Evolutionary conservation across 371 early-diverging fungal genomes (phyloP).

Genomic region (Apophysomyces ossiformis): DNA sequence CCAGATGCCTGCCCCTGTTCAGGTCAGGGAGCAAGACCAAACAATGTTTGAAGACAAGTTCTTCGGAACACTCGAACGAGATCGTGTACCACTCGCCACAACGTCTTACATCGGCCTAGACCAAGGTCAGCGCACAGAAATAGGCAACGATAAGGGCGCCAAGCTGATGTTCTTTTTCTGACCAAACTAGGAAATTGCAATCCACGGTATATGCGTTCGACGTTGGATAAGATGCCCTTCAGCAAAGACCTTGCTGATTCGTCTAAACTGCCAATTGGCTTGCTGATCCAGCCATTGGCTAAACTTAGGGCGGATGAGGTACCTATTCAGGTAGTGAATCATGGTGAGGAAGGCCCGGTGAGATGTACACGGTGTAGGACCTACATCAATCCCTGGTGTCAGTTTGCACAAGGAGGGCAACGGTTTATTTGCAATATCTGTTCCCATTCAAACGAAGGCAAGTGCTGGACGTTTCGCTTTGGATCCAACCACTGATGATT

Average conservation of each 20-base stretch:
- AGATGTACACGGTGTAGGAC: constrained; percentile 93
- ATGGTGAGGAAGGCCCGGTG: constrained; percentile 89
- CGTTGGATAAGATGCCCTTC: constrained; percentile 86
- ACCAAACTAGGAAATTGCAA: constrained; percentile 77
- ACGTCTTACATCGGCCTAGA: constrained; percentile 89
- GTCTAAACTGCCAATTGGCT: constrained; percentile 86
- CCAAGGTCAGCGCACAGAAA: constrained; percentile 63
- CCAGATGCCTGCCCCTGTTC: constrained; percentile 93
- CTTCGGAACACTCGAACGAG: constrained; percentile 79
- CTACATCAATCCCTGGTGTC: constrained; percentile 92
- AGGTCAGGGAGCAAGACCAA: constrained; percentile 88
- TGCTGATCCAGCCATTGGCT: constrained; percentile 92
- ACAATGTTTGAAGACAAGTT: constrained; percentile 63
- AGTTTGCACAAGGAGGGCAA: constrained; percentile 90
- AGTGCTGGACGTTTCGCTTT: constrained; percentile 8
- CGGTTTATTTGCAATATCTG: constrained; percentile 94
- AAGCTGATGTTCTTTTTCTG: neutral
- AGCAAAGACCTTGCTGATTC: constrained; percentile 82
- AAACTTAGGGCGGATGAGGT: constrained; percentile 76
- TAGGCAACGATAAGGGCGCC: neutral
- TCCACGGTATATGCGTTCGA: constrained; percentile 91
- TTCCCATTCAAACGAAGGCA: constrained; percentile 81
- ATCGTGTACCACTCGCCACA: constrained; percentile 82
- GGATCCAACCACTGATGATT: neutral
- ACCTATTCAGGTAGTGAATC: constrained; percentile 86